Base-by-base conservation (phyloP, 805 yeast genomes). In the Blastobotrys mokoenaii region DNA sequence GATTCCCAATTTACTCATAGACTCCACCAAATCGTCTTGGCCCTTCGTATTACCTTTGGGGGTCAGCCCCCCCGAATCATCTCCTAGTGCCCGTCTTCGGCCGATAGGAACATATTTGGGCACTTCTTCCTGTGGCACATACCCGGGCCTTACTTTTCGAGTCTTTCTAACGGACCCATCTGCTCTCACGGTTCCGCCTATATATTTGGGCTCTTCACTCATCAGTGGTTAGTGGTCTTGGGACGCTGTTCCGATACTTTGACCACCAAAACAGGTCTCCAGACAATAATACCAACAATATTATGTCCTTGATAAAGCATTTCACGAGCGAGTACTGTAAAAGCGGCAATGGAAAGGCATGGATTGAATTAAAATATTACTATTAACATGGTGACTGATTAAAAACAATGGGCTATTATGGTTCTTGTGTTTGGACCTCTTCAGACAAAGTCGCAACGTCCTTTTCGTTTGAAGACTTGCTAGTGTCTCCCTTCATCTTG, bases 101-200 rank as follows among this genome's bases (percentile, higher is more conserved):
- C 46, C 49, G 14, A 41, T 38, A 10, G 53, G 51, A 8, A 47
- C 49, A 42, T 52, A 56, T 34, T 46, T 46, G 17, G 51, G 46
- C 15, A 51, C 53, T 34, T 61, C 63, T 32, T 61, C 65, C 9
- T 38, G 35, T 4, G 65, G 64, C 2, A 50, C 44, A 43, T 37
- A 61, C 3, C 65, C 65, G 3, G 61, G 61, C 22, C 60, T 40
- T 17, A 61, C 50, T 38, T 47, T 50, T 38, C 54, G 44, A 11
- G 48, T 49, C 39, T 51, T 56, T 18, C 65, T 27, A 11, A 58
- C 46, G 2, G 59, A 45, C 8, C 65, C 65, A 50, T 61, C 65
- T 9, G 54, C 46, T 14, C 65, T 47, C 9, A 52, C 46, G 1
- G 61, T 38, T 6, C 60, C 55, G 14, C 60, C 61, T 3, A 51